Base-by-base conservation (phyloP, 495 filamentous ascomycete species). In the Platismatia glauca region DNA sequence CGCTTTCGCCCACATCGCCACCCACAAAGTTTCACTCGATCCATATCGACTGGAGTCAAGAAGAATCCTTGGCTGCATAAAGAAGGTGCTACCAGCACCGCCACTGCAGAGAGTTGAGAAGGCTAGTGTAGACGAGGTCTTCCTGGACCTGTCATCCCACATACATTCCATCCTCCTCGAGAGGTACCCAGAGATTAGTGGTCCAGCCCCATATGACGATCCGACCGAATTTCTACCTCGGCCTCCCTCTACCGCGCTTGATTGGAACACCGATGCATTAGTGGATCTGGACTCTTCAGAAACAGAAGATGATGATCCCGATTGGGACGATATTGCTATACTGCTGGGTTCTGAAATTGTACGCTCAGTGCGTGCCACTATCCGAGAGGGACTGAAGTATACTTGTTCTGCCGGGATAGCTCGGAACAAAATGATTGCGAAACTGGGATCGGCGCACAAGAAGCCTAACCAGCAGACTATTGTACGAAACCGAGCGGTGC, bases 281-380 rank as follows among this genome's bases (percentile, higher is more conserved):
- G 79, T 96, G 27, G 90, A 91, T 65, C 72, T 93, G 59, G 85
- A 91, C 67, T 73, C 81, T 44, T 79, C 80, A 16, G 85, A 93
- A 66, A 83, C 80, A 7, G 90, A 93, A 69, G 81, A 88, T 52
- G 86, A 89, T 68, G 86, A 92, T 71, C 90, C 89, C 7, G 91
- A 96, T 73, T 98, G 95, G 95, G 94, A 98, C 75, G 93, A 97
- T 76, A 81, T 97, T 68, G 89, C 84, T 20, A 89, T 95, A 70
- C 76, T 88, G 29, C 81, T 96, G 62, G 92, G 88, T 0, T 89
- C 90, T 12, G 90, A 96, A 71, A 93, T 97, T 67, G 86, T 95
- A 41, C 82, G 89, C n/a, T 77, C 82, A 52, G 79, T 97, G 33
- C 81, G 94, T 31, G 76, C 74, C 13, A 77, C 80, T 34, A 82